Conservation (phyloP, 805 yeast genomes). For the Hanseniaspora clermontiae region DNA sequence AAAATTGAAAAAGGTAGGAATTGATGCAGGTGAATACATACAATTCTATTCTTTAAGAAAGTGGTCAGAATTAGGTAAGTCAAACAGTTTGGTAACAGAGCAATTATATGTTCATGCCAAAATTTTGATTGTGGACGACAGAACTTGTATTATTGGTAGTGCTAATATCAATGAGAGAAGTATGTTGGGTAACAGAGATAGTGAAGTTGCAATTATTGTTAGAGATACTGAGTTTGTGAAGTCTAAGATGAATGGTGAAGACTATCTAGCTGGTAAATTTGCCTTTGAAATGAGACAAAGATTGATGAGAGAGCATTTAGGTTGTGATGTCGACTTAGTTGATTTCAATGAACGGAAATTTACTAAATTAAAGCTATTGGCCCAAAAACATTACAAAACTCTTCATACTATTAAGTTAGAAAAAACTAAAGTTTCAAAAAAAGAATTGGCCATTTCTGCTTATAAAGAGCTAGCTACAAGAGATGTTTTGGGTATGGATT, state of each 20-base stretch:
- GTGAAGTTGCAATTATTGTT: constrained; percentile 82
- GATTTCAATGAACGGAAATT: constrained; percentile 73
- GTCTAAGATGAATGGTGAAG: constrained; percentile 66
- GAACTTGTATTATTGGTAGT: constrained; percentile 88
- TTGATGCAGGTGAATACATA: constrained; percentile 80
- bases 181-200: constrained; percentile 85
- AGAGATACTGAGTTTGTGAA: constrained; percentile 65
- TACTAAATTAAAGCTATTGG: constrained; percentile 30
- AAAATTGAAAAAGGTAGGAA: constrained; percentile 62
- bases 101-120: constrained; percentile 92
- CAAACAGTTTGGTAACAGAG: constrained; percentile 65
- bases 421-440: constrained; percentile 5
- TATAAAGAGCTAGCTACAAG: constrained; percentile 66
- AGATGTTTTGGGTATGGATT: constrained; percentile 39
- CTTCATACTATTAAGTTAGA: constrained; percentile 16
- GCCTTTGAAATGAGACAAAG: constrained; percentile 81
- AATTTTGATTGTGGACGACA: constrained; percentile 80
- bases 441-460: constrained; percentile 36
- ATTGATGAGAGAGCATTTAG: constrained; percentile 92
- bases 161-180: constrained; percentile 96
- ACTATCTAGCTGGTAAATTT: constrained; percentile 71
- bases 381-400: constrained; percentile 23
- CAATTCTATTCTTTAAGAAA: constrained; percentile 84
- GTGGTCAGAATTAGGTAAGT: constrained; percentile 86
- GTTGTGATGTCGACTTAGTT: constrained; percentile 77